Base-by-base conservation (phyloP, 345 rosid species). In the Isatis tinctoria region DNA sequence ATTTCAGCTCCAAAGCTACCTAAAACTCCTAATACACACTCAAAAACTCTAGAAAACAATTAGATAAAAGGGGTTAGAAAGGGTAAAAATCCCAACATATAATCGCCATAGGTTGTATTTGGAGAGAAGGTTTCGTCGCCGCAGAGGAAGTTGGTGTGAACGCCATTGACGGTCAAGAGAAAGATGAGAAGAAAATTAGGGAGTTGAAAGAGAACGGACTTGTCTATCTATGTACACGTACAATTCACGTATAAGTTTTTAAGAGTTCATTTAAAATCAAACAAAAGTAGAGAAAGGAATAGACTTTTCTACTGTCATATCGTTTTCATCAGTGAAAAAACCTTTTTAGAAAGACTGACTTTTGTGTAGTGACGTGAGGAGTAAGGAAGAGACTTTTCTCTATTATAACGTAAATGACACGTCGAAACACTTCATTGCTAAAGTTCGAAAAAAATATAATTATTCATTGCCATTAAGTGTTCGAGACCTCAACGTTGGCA, bases 81-180 rank as follows among this genome's bases (percentile, higher is more conserved):
- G n/a, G n/a, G n/a, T n/a, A n/a, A n/a, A n/a, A n/a, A n/a, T n/a
- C n/a, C n/a, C n/a, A n/a, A n/a, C n/a, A n/a, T n/a, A n/a, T n/a
- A n/a, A n/a, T 30, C 33, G 6, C 24, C 6, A 47, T 17, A 47
- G 18, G 52, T 47, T 17, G 52, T 47, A n/a, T n/a, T n/a, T n/a
- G 10, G 10, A 40, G n/a, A 4, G 2, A 40, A 82, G 72, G 67
- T 74, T 26, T 80, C 84, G 3, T 80, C 73, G 8, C 67, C 48
- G 14, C 72, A 75, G 62, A 37, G 12, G 22, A 37, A 30, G 40
- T 27, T 9, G 20, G 72, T 49, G 75, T 70, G 76, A 70, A 70
- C 80, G 30, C 76, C 84, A 76, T 40, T 18, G 5, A 63, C 32
- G 17, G 60, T 47, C 10, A 61, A 45, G 61, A 76, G 66, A 44